Percentiles rank a stretch among this genome's conserved stretches.
phyloP scores from a whole-genome alignment of 2,329 filamentous ascomycete genomes.

The Acarospora socialis region DNA sequence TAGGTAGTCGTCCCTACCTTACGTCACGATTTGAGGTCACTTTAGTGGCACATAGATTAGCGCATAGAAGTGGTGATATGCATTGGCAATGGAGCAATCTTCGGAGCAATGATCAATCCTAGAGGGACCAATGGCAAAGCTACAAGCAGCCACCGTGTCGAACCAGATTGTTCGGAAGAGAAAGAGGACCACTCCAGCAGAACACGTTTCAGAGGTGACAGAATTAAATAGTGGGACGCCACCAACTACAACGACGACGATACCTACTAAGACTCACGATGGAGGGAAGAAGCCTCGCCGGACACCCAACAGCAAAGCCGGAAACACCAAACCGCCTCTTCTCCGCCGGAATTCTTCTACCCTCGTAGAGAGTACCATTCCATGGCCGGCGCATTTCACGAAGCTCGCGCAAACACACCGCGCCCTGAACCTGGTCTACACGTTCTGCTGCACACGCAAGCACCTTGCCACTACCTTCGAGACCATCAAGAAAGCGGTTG shows the following conservation, averaged over 20 bases:
- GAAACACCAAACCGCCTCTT: constrained; percentile 23
- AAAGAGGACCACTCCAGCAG: constrained; percentile 28
- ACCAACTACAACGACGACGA: constrained; percentile 25
- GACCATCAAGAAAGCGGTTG: constrained; percentile 71
- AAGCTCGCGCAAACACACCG: constrained; percentile 61
- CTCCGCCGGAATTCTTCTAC: constrained; percentile 33
- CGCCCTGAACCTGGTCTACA: constrained; percentile 84
- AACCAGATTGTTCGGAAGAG: constrained; percentile 26
- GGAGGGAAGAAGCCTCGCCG: constrained; percentile 39
- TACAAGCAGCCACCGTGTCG: constrained; percentile 31
- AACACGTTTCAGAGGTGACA: constrained; percentile 3
- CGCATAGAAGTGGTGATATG: too few relatives aligned
- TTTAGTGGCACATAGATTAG: too few relatives aligned
- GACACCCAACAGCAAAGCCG: constrained; percentile 24
- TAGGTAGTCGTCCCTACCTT: too few relatives aligned
- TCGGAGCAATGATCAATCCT: too few relatives aligned
- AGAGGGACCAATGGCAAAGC: constrained; percentile 20
- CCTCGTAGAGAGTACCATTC: constrained; percentile 36
- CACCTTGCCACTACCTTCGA: constrained; percentile 85
- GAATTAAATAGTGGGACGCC: constrained; percentile 11
- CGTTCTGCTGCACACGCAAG: constrained; percentile 86
- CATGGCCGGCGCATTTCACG: constrained; percentile 66
- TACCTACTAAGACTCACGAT: constrained; percentile 44
- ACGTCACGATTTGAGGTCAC: too few relatives aligned
- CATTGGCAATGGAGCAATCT: too few relatives aligned